A percentile compares a stretch with the other conserved stretches of the same genome.
Evolutionary conservation across 106 monocot genomes (phyloP).

Genomic region (Allium fistulosum): DNA sequence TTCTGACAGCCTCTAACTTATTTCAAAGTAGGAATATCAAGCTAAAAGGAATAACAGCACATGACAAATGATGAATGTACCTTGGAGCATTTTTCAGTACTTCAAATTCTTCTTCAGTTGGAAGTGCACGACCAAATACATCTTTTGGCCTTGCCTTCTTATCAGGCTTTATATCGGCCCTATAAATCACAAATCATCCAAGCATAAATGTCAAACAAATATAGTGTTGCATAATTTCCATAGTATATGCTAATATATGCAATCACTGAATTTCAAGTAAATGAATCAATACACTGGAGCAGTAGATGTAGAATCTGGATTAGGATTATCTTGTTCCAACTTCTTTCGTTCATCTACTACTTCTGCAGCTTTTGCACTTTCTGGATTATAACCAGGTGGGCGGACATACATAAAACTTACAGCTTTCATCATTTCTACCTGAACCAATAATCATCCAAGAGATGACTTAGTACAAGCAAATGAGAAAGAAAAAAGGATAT

Average conservation of each 20-base stretch:
- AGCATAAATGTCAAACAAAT: not conserved
- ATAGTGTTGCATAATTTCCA: not conserved
- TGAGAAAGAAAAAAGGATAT: not conserved
- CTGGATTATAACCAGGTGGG: slow-evolving; percentile 93
- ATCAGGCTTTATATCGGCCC: slow-evolving; percentile 24
- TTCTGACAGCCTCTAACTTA: too few species aligned
- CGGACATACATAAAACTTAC: slow-evolving; percentile 99
- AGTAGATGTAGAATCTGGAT: slow-evolving; percentile 19
- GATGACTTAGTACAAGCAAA: not conserved
- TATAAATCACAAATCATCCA: slow-evolving; percentile 4
- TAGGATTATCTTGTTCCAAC: slow-evolving; percentile 13
- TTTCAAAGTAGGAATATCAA: too few species aligned
- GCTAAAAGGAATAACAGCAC: too few species aligned
- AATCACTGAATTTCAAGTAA: not conserved
- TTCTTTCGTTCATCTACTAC: slow-evolving; percentile 67
- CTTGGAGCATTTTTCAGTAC: slow-evolving; percentile 96
- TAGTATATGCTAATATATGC: too few species aligned
- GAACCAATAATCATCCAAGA: slow-evolving; percentile 7
- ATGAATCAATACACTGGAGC: slow-evolving; percentile 23
- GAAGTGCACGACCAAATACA: slow-evolving; percentile 90
- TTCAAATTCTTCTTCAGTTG: slow-evolving; percentile 95
- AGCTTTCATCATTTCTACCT: slow-evolving; percentile 95
- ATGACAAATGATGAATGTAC: slow-evolving; percentile 15
- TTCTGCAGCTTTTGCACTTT: slow-evolving; percentile 98
- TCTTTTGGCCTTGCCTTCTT: slow-evolving; percentile 84